Base-by-base conservation (phyloP, 2,329 filamentous ascomycete species). In the Aspergillus pseudoglaucus region DNA sequence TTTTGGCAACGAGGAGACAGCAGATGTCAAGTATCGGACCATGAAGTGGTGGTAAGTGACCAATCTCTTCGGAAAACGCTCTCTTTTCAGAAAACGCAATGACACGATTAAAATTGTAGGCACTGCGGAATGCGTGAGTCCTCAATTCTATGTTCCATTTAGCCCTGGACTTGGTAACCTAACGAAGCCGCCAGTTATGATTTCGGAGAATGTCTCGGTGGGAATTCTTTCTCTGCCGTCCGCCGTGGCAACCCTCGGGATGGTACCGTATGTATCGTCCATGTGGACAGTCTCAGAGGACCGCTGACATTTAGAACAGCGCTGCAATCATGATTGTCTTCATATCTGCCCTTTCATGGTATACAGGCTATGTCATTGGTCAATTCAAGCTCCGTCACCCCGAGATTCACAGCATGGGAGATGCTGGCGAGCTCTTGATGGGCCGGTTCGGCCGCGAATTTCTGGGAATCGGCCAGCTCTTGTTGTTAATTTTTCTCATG, bases 401-500 rank as follows among this genome's bases (percentile, higher is more conserved):
- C 2, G 67, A 80, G 12, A 75, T 87, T 40, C 76, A 80, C 46
- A 82, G 80, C 59, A 85, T 87, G 61, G 81, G 82, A 37, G 85
- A 88, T 57, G 84, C 81, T 12, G 84, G 83, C 1, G 70, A 76
- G 39, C 69, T 87, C 47, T 72, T 88, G 47, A 72, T 77, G 55
- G 85, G 85, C n/a, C 70, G 68, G 7, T 68, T 80, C 25, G 83
- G 81, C 2, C 78, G 81, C 51, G 80, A 84, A 59, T 51, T 88
- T 38, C 71, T 85, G 32, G 82, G 81, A 27, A 66, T 73, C 50
- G 82, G 79, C 55, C 83, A 85, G 54, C 66, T 78, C 1, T 65
- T 87, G 12, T 79, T 87, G 60, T 69, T 87, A 33, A 71, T 84
- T 49, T 85, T 88, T 68, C 77, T 85, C 50, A 81, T 84, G 65